Base-by-base conservation (phyloP, 306 rosid species). In the Cyamopsis tetragonoloba region DNA sequence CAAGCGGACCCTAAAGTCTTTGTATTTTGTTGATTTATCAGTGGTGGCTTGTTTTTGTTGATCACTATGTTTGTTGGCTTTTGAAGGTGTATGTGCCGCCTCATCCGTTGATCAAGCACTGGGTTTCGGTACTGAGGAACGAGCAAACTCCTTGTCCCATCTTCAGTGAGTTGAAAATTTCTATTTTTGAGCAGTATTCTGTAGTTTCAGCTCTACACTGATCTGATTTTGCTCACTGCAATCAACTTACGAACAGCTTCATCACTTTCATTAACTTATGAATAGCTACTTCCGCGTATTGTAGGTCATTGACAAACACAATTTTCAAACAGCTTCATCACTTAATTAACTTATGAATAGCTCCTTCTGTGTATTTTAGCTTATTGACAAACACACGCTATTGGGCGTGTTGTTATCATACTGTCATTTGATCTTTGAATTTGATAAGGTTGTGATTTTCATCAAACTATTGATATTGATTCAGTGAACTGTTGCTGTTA, bases 51-150 rank as follows among this genome's bases (percentile, higher is more conserved):
- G 26, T 49, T 49, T n/a, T 43, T 55, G 1, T 19, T 48, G 57
- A 59, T 53, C 13, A 28, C 42, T 55, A 18, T 46, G 20, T 64
- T 53, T 74, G 59, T 23, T 61, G 70, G 54, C 46, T 70, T 54
- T 62, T 77, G 55, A 66, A 93, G 99, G 96, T 93, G 1, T 90
- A 51, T 51, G 97, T 93, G 38, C 99, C 99, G 9, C 97, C 99
- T 0, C 99, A 93, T 74, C 83, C 92, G 10, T 80, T 93, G 85
- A 86, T 93, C 82, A 93, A 93, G 83, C 99, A 88, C 62, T 93
- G 97, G 99, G 96, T 93, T 83, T 93, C 99, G 0, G 81, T 93
- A 73, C 77, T 90, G 71, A 84, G 99, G 77, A 93, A 93, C 15
- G 97, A 93, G 34, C 89, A 88, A 53, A 93, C 99, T 42, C 97